Evolutionary conservation across 306 rosid genomes (phyloP), one percentile per base, ranked within the genome.

Genomic region (Carpinus fangiana): DNA sequence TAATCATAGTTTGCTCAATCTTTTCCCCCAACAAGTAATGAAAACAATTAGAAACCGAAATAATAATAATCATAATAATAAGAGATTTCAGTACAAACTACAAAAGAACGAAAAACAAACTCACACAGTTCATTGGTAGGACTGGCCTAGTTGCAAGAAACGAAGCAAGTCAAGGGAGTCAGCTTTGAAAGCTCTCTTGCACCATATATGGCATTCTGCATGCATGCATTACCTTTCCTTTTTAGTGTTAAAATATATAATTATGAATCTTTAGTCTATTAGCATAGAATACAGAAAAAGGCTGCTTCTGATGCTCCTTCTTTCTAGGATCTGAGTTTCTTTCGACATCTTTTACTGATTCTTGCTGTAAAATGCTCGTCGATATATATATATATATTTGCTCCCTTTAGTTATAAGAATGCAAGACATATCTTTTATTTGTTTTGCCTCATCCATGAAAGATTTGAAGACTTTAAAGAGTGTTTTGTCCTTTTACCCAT

Each of bases 191-290:
- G 74, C 23, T 70, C 73, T n/a, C 55, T 21, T 45, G 2, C 34
- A 20, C n/a, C 73, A 70, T n/a, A 36, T 65, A 28, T 16, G 38
- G 46, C 46, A 60, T 60, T 28, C 17, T 16, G 69, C 18, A 62
- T 62, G 45, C 34, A 31, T 31, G 34, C 34, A 31, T 70, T 16
- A 21, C 59, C 59, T 11, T 47, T 70, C 55, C 74, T 23, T 70
- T 70, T 48, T 26, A 7, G 41, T 70, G 59, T 70, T 48, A 38
- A 62, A 46, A 28, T 47, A 84, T 80, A 6, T 41, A 41, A 41
- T 41, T 41, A 48, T 73, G 83, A 86, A 77, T 86, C 89, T 64
- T 79, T 77, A 73, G 31, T 69, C 47, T 57, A 5, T 13, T 48
- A 13, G 55, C 31, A 50, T 51, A 77, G 41, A 62, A 62, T 72